Percentiles rank a stretch among this genome's conserved stretches.
Conservation (phyloP, 2,329 filamentous ascomycete species). For the Colletotrichum costaricense region DNA sequence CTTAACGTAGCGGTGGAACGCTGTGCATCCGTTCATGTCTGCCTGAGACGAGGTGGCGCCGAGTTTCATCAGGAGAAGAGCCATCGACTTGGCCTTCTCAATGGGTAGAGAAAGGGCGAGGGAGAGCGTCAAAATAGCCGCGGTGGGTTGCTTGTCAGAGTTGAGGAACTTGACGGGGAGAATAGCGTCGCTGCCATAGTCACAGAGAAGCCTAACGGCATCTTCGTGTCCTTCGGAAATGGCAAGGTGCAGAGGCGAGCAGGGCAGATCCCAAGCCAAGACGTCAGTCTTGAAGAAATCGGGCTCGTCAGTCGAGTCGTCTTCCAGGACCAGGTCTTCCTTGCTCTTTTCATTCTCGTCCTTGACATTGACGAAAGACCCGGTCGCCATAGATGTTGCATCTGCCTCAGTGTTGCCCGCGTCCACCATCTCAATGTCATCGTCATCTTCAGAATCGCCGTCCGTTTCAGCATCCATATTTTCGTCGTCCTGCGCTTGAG, state of each 20-base stretch:
- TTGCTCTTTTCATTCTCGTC: conserved; percentile 50
- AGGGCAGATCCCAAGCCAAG: conserved; percentile 81
- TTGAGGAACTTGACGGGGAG: conserved; percentile 77
- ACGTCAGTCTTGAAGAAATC: conserved; percentile 85
- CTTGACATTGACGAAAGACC: conserved; percentile 78
- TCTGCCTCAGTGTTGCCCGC: conserved; percentile 62
- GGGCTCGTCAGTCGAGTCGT: conserved; percentile 68
- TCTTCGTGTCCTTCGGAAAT: conserved; percentile 78
- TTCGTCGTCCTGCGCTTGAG: conserved; percentile 41
- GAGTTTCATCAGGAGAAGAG: conserved; percentile 71
- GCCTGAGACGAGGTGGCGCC: conserved; percentile 81
- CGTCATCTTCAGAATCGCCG: conserved; percentile 46
- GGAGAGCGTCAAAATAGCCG: conserved; percentile 75
- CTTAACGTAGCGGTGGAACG: conserved; percentile 73
- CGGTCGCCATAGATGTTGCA: conserved; percentile 68
- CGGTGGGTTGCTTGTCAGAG: conserved; percentile 59
- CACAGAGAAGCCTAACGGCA: conserved; percentile 75
- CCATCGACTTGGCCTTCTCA: conserved; percentile 74
- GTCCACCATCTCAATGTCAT: conserved; percentile 60
- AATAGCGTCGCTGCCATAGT: conserved; percentile 82
- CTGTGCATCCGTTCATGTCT: conserved; percentile 72
- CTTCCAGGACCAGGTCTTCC: conserved; percentile 59
- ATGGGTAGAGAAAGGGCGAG: conserved; percentile 74
- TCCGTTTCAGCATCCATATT: conserved; percentile 43
- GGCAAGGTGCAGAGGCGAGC: conserved; percentile 82